Evolutionary conservation across 805 yeast species (phyloP), one percentile per base, ranked within the genome.

Genomic region (Starmerella bombicola): DNA sequence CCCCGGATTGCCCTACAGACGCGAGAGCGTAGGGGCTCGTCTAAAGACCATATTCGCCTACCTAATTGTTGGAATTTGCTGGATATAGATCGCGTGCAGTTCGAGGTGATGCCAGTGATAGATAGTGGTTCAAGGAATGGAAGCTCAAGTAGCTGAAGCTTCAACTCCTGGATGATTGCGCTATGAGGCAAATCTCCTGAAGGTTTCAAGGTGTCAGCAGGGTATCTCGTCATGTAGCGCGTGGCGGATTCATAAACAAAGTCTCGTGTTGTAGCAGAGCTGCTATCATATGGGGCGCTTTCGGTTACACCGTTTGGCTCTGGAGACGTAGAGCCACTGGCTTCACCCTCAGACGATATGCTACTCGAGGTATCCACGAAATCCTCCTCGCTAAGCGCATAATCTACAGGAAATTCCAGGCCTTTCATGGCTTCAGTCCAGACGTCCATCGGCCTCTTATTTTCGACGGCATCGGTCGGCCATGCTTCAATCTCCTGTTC

Each of bases 391-490:
- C 26, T 22, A 15, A 9, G 17, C 8, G 8, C 30, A 15, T 10
- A 33, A 8, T 9, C 17, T 19, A 9, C n/a, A 22, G 30, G 26
- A 19, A 19, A 30, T 16, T 34, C 38, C n/a, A 35, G 10, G 5
- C 32, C 38, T 5, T 6, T 23, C 38, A 35, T 35, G 7, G 32
- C 30, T 23, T 24, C 32, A 8, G 6, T 18, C 38, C 38, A 35
- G 5, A 35, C 19, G 4, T 24, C 38, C 7, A 23, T 10, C 10
- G 38, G 38, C 8, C 21, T 21, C 28, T 9, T 10, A 9, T 24
- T 13, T 24, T 13, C 13, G 9, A 13, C 13, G 9, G 28, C 28
- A 24, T 10, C 13, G 9, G 28, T 24, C 9, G 9, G 12, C 9
- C 13, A 9, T 13, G 12, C 28, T 10, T 24, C 9, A 13, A 35